phyloP scores from a whole-genome alignment of 1,284 basidiomycete species.

The Irpex sp. region DNA sequence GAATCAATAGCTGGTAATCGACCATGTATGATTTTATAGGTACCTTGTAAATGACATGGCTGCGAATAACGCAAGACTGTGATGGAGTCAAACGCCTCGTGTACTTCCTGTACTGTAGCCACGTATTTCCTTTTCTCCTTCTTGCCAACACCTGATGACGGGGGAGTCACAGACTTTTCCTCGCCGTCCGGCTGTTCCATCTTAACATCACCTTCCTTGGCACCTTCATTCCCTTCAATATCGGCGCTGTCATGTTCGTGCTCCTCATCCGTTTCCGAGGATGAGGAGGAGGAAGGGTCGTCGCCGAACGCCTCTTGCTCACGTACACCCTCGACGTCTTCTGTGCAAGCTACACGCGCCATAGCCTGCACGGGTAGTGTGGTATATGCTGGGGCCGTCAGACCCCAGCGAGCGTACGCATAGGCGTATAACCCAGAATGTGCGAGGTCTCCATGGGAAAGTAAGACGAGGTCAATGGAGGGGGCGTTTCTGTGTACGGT shows the following conservation, averaged over 20 bases:
- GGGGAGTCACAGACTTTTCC: neutral
- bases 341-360: conserved; percentile 85
- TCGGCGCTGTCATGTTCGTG: neutral
- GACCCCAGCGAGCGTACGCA: conserved; percentile 83
- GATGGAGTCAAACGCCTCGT: conserved; percentile 91
- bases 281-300: conserved; percentile 4
- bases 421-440: conserved; percentile 92
- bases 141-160: neutral
- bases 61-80: conserved; percentile 95
- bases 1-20: too few species aligned
- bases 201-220: neutral
- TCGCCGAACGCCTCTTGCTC: conserved; percentile 65
- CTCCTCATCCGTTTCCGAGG: neutral
- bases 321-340: conserved; percentile 79
- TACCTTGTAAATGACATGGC: conserved; percentile 92
- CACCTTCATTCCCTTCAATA: neutral
- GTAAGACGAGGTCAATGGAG: conserved; percentile 79
- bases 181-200: neutral
- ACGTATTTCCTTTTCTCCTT: conserved; percentile 52
- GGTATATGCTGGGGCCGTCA: conserved; percentile 92
- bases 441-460: conserved; percentile 90
- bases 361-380: conserved; percentile 96
- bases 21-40: conserved; percentile 16
- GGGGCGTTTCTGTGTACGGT: conserved; percentile 55
- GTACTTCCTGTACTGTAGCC: conserved; percentile 81